These are phyloP conservation scores for Macrolepiota albuminosa DNA, from an alignment of 768 basidiomycete species.

Conservation along the genomic window DNA sequence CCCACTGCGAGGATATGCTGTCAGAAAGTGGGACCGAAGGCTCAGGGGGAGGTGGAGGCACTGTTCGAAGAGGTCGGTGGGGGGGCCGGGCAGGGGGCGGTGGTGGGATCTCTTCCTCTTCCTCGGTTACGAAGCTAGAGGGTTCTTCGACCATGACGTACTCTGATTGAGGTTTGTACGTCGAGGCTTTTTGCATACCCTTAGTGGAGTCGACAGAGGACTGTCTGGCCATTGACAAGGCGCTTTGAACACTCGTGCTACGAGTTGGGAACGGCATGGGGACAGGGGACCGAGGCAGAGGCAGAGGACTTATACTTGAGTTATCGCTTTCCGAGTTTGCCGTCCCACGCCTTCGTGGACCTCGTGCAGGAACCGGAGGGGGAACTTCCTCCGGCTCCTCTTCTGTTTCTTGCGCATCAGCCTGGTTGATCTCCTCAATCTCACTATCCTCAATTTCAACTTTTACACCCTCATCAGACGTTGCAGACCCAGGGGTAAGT, in stretches of 20 bases:
- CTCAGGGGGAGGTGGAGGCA: conserved; percentile 24
- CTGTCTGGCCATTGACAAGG: conserved; percentile 29
- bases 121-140: conserved; percentile 27
- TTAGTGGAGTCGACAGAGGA: conserved; percentile 28
- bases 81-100: conserved; percentile 42
- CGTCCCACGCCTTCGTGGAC: conserved; percentile 17
- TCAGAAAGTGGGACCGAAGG: conserved; percentile 25
- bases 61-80: conserved; percentile 31
- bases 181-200: conserved; percentile 20
- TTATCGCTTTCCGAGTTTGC: conserved; percentile 15
- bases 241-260: conserved; percentile 33
- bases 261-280: conserved; percentile 32
- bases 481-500: conserved; percentile 25
- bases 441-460: conserved; percentile 73
- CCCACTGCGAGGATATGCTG: conserved; percentile 54
- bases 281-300: conserved; percentile 46
- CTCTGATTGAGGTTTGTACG: conserved; percentile 35
- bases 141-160: conserved; percentile 65
- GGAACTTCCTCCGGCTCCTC: conserved; percentile 43
- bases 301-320: conserved; percentile 22
- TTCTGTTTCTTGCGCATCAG: conserved; percentile 36
- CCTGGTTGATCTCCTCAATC: conserved; percentile 59
- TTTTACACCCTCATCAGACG: conserved; percentile 57
- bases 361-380: conserved; percentile 53
- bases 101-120: conserved; percentile 31